Conservation (phyloP, 2,329 filamentous ascomycete species). For the Fusarium protoensiforme region DNA sequence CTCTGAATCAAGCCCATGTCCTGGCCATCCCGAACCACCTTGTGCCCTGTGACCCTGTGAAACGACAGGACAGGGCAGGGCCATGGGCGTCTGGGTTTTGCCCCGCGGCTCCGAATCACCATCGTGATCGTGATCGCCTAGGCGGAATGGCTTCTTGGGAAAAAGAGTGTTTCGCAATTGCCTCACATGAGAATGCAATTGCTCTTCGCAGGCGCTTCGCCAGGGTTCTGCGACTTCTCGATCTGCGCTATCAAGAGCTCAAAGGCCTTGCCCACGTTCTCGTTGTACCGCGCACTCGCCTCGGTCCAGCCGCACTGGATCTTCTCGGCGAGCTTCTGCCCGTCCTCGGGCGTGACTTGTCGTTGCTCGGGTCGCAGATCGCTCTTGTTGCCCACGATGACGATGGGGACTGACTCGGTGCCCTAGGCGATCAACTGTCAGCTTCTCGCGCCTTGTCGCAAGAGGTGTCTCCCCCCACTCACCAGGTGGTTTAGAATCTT, state of each 20-base stretch:
- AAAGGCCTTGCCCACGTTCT: constrained; percentile 92
- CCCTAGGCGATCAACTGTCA: constrained; percentile 65
- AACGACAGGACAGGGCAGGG: constrained; percentile 2
- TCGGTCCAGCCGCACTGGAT: constrained; percentile 95
- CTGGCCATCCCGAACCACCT: constrained; percentile 15
- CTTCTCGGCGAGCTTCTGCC: constrained; percentile 84
- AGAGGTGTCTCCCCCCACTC: constrained; percentile 49
- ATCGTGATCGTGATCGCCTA: constrained; percentile 17
- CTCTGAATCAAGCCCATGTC: constrained; percentile 22
- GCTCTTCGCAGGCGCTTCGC: constrained; percentile 80
- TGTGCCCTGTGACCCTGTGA: constrained; percentile 27
- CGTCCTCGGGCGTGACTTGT: constrained; percentile 88
- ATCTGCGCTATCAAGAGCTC: constrained; percentile 95
- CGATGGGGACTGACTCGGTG: constrained; percentile 90
- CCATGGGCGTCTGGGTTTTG: constrained; percentile 22
- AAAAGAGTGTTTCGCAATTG: neutral
- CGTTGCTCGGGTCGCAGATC: constrained; percentile 93
- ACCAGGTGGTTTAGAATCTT: constrained; percentile 98
- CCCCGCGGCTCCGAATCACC: constrained; percentile 25
- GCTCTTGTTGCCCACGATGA: constrained; percentile 97
- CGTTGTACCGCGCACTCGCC: constrained; percentile 92
- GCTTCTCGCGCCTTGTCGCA: neutral
- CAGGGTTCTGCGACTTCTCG: constrained; percentile 92
- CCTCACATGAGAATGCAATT: constrained; percentile 87
- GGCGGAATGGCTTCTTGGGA: neutral